phyloP scores from a whole-genome alignment of 352 stramenopile genomes.

The Globisporangium carolinianum region DNA sequence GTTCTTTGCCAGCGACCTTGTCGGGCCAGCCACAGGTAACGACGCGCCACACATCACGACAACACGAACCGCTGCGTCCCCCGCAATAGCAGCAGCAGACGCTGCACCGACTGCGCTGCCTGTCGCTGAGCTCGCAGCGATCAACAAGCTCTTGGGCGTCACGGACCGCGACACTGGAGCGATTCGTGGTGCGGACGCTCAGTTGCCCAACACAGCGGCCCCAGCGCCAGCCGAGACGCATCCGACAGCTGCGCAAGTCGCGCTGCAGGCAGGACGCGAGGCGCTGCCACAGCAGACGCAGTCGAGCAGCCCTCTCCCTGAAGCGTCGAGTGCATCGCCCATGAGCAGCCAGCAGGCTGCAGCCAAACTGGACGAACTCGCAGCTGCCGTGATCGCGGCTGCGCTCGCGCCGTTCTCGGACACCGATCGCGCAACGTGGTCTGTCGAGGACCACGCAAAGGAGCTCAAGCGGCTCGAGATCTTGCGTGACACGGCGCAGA shows the following conservation, averaged over 20 bases:
- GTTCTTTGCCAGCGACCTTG: slow-evolving; percentile 4
- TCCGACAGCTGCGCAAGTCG: background rate
- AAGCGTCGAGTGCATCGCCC: background rate
- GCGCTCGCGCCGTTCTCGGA: slow-evolving; percentile 10
- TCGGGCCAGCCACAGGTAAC: background rate
- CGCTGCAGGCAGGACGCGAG: too few species aligned
- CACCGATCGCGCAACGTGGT: slow-evolving; percentile 13
- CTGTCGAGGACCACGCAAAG: slow-evolving; percentile 11
- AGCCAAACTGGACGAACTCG: slow-evolving; percentile 9
- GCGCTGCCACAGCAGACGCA: background rate
- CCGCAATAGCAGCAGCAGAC: background rate
- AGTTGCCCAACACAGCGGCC: background rate
- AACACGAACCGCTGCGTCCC: background rate
- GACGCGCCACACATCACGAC: background rate
- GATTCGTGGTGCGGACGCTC: background rate
- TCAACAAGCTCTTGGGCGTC: background rate
- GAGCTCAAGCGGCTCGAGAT: slow-evolving; percentile 31
- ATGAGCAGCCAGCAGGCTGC: background rate
- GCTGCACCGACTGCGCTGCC: background rate
- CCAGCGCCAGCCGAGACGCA: too few species aligned
- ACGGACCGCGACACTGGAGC: background rate
- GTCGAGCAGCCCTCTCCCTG: background rate
- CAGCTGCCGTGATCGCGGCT: slow-evolving; percentile 8
- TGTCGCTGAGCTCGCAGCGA: background rate
- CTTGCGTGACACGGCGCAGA: slow-evolving; percentile 27